Evolutionary conservation across 31 red algal species (phyloP).

Genomic region (Bonnemaisonia californica): DNA sequence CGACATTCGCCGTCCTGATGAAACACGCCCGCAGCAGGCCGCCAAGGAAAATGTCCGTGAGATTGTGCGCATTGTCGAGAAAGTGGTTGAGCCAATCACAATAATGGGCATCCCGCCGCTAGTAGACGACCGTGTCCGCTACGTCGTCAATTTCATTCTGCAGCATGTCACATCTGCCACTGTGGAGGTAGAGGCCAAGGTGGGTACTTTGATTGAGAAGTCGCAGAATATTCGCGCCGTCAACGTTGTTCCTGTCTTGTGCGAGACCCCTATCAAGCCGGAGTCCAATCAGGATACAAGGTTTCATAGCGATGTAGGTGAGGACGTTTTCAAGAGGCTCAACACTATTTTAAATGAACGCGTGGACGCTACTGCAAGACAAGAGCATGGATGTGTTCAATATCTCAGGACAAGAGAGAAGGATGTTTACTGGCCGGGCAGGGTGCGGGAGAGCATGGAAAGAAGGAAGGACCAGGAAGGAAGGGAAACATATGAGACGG

Average conservation of each 20-base stretch:
- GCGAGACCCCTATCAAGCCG: constrained; percentile 66
- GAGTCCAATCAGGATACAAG: constrained; percentile 55
- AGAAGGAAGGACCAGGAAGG: constrained; percentile 9
- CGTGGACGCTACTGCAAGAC: constrained; percentile 39
- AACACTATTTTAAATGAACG: constrained; percentile 59
- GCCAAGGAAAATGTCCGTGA: constrained; percentile 13
- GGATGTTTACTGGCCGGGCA: constrained; percentile 63
- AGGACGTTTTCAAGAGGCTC: constrained; percentile 43
- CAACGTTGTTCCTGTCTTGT: constrained; percentile 60
- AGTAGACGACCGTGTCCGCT: constrained; percentile 78
- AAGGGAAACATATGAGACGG: constrained; percentile 32
- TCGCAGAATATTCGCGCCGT: constrained; percentile 38
- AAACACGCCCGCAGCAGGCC: neutral
- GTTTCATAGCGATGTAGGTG: constrained; percentile 67
- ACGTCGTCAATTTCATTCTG: constrained; percentile 72
- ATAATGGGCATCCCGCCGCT: constrained; percentile 63
- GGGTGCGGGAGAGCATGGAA: constrained; percentile 55
- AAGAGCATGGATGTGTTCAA: constrained; percentile 27
- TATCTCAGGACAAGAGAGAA: constrained; percentile 54
- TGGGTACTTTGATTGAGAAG: constrained; percentile 69
- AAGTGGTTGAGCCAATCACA: constrained; percentile 57
- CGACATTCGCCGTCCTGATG: neutral
- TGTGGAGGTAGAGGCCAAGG: constrained; percentile 81
- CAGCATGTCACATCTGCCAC: constrained; percentile 56
- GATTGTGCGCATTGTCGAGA: constrained; percentile 55